Evolutionary conservation across 805 yeast species (phyloP).

Genomic region (Kuraishia molischiana): DNA sequence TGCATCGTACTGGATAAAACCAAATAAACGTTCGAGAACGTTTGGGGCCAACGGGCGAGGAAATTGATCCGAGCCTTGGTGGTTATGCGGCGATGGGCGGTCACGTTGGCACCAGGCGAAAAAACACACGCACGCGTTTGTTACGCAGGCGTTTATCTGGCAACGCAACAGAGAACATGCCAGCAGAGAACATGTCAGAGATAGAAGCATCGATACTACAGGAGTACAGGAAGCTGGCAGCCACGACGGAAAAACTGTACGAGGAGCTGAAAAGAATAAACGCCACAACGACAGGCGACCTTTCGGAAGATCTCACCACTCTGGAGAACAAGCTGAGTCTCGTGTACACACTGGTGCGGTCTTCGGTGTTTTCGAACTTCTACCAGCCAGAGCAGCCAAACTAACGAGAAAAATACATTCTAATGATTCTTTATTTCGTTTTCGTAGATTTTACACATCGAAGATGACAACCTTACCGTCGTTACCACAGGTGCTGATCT

Average conservation of each 20-base stretch:
- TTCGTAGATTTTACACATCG: conserved; percentile 26
- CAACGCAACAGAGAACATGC: too few species aligned
- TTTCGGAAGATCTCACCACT: conserved; percentile 26
- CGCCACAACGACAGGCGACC: conserved; percentile 18
- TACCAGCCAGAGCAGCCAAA: neutral
- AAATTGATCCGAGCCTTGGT: too few species aligned
- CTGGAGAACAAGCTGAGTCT: conserved; percentile 32
- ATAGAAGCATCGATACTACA: conserved; percentile 23
- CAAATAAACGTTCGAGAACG: too few species aligned
- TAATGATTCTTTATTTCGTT: neutral
- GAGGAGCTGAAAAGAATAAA: conserved; percentile 21
- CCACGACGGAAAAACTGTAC: conserved; percentile 21
- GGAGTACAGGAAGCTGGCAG: conserved; percentile 28
- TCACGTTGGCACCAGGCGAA: too few species aligned
- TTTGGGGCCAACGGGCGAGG: too few species aligned
- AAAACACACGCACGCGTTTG: too few species aligned
- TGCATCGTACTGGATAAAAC: too few species aligned
- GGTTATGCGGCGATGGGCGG: too few species aligned
- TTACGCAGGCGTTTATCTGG: too few species aligned
- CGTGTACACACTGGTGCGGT: conserved; percentile 36
- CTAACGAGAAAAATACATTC: neutral
- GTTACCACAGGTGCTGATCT: conserved; percentile 69
- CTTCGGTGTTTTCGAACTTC: conserved; percentile 10
- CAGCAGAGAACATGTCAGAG: neutral
- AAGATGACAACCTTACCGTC: conserved; percentile 90